phyloP scores from a whole-genome alignment of 352 stramenopile genomes.

The Hyaloperonospora brassicae region DNA sequence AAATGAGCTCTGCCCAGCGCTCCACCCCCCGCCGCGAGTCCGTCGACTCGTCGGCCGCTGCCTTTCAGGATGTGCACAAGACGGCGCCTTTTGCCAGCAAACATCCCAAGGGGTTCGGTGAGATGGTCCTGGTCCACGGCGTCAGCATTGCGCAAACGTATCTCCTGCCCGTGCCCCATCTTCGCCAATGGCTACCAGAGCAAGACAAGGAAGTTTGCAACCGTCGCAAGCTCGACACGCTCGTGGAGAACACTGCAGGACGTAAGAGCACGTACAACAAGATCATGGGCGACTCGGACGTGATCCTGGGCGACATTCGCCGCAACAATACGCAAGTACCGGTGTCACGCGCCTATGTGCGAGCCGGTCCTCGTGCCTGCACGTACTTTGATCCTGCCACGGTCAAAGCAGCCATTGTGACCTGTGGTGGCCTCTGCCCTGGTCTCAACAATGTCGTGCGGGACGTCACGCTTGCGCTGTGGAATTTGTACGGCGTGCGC shows the following conservation, averaged over 20 bases:
- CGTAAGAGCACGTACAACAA: conserved; percentile 83
- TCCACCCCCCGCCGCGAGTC: conserved; percentile 18
- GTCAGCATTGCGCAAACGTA: conserved; percentile 58
- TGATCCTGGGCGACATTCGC: conserved; percentile 78
- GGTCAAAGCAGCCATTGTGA: conserved; percentile 88
- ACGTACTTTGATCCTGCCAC: conserved; percentile 73
- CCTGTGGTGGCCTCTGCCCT: conserved; percentile 91
- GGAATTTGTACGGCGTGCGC: conserved; percentile 79
- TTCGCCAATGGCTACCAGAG: conserved; percentile 61
- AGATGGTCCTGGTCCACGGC: conserved; percentile 68
- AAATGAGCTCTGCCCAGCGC: conserved; percentile 16
- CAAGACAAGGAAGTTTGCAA: conserved; percentile 46
- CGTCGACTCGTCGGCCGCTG: conserved; percentile 21
- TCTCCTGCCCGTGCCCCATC: conserved; percentile 64
- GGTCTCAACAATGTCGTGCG: conserved; percentile 98
- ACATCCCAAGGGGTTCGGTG: conserved; percentile 72
- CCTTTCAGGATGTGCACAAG: conserved; percentile 45
- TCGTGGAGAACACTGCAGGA: conserved; percentile 44
- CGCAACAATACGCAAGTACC: conserved; percentile 57
- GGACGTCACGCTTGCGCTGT: conserved; percentile 92
- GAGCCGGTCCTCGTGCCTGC: conserved; percentile 53
- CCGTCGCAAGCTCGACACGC: conserved; percentile 73
- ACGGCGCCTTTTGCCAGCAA: conserved; percentile 67
- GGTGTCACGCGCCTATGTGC: conserved; percentile 69
- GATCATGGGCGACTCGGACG: conserved; percentile 75